A percentile compares a stretch with the other conserved stretches of the same genome.
phyloP scores from a whole-genome alignment of 2,329 filamentous ascomycete genomes.

The Sporothrix phasma region DNA sequence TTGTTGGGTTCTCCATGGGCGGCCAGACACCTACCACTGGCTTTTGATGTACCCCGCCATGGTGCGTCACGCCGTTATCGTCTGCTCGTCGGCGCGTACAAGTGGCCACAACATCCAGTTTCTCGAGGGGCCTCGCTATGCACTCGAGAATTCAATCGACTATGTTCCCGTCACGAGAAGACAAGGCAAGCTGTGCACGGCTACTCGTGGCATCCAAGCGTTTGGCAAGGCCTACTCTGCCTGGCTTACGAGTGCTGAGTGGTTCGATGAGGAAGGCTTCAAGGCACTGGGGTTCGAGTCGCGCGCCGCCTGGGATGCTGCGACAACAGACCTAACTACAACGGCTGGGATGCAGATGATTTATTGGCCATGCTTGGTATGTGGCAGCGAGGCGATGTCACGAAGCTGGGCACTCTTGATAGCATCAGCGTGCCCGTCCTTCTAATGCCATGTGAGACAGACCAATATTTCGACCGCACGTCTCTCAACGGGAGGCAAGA shows the following conservation, averaged over 20 bases:
- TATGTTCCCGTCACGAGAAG: slow-evolving; percentile 36
- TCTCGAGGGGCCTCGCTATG: slow-evolving; percentile 42
- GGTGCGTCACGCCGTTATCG: slow-evolving; percentile 34
- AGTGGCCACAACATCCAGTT: slow-evolving; percentile 45
- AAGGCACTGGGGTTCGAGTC: slow-evolving; percentile 55
- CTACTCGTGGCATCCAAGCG: slow-evolving; percentile 48
- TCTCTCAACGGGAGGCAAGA: slow-evolving; percentile 63
- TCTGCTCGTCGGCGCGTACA: slow-evolving; percentile 42
- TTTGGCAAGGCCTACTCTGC: slow-evolving; percentile 68
- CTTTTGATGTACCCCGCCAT: slow-evolving; percentile 39
- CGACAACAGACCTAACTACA: slow-evolving; percentile 66
- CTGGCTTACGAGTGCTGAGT: slow-evolving; percentile 71
- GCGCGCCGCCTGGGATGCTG: slow-evolving; percentile 63
- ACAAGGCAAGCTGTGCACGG: slow-evolving; percentile 23
- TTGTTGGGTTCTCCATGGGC: slow-evolving; percentile 49
- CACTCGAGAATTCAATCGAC: slow-evolving; percentile 33
- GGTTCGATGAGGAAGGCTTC: slow-evolving; percentile 64
- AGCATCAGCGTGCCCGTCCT: slow-evolving; percentile 63
- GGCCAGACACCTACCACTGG: slow-evolving; percentile 44
- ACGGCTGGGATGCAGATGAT: slow-evolving; percentile 21
- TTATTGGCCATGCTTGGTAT: slow-evolving; percentile 47
- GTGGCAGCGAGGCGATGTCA: slow-evolving; percentile 64
- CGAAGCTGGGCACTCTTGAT: slow-evolving; percentile 55
- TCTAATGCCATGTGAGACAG: slow-evolving; percentile 61
- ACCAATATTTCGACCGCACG: slow-evolving; percentile 77